Conservation (phyloP, 2,329 filamentous ascomycete species). For the Aspergillus japonicus region DNA sequence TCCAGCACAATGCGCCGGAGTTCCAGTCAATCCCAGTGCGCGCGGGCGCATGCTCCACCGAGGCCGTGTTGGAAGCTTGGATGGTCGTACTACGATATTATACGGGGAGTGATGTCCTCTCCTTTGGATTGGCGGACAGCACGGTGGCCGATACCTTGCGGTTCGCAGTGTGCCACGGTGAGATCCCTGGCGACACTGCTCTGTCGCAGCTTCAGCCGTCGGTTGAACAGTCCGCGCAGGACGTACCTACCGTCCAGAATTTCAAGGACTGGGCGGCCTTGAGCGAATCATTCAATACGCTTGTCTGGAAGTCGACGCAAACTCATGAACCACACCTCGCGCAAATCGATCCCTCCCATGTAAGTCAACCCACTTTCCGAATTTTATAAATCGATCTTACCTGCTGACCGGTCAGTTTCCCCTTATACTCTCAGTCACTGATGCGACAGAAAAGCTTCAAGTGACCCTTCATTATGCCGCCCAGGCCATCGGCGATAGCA, state of each 20-base stretch:
- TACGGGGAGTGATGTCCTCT: constrained; percentile 10
- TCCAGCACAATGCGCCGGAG: constrained; percentile 3
- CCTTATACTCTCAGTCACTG: constrained; percentile 6
- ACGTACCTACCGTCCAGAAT: background rate
- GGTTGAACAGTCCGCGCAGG: background rate
- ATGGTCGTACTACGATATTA: constrained; percentile 12
- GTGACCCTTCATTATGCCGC: constrained; percentile 8
- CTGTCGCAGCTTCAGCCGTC: constrained; percentile 6
- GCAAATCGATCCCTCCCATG: constrained; percentile 10
- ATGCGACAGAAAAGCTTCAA: constrained; percentile 1
- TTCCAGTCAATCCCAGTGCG: constrained; percentile 11
- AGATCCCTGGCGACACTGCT: constrained; percentile 3
- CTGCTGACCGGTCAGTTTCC: constrained; percentile 5
- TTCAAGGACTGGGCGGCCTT: constrained; percentile 9
- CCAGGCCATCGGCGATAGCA: constrained; percentile 7
- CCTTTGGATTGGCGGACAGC: constrained; percentile 9
- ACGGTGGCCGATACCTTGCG: background rate
- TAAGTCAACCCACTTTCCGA: background rate
- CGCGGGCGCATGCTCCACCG: background rate
- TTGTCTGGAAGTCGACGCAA: constrained; percentile 9
- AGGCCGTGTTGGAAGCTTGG: constrained; percentile 7
- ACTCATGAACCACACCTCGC: background rate
- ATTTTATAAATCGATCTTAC: background rate
- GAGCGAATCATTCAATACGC: constrained; percentile 11
- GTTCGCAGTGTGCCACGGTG: constrained; percentile 11